A percentile compares a stretch with the other conserved stretches of the same genome.
Evolutionary conservation across 768 basidiomycete species (phyloP).

Genomic region (Collybiopsis luxurians): DNA sequence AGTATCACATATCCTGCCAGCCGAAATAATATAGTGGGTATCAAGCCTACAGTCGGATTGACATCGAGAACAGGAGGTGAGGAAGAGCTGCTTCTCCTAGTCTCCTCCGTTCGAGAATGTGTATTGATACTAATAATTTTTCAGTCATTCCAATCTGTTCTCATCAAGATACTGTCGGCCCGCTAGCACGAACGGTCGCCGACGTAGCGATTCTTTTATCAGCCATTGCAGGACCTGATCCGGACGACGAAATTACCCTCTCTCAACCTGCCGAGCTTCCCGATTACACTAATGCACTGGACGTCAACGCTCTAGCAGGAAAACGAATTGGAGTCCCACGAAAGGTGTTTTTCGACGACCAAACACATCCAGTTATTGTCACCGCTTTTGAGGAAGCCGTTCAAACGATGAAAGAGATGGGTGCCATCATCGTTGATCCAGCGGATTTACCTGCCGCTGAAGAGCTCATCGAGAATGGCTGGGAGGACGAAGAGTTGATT

Average conservation of each 20-base stretch:
- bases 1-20: conserved; percentile 53
- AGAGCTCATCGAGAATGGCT: conserved; percentile 28
- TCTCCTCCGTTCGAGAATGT: too few species aligned
- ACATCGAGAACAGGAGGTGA: conserved; percentile 62
- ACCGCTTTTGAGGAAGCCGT: conserved; percentile 38
- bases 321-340: conserved; percentile 56
- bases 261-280: conserved; percentile 51
- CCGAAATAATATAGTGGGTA: conserved; percentile 54
- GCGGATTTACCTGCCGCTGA: conserved; percentile 39
- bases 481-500: conserved; percentile 21
- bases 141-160: conserved; percentile 55
- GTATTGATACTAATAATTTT: too few species aligned
- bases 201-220: conserved; percentile 56
- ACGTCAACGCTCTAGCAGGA: conserved; percentile 43
- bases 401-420: conserved; percentile 32
- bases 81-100: too few species aligned
- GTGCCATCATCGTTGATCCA: conserved; percentile 45
- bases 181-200: conserved; percentile 48
- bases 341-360: conserved; percentile 28
- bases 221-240: conserved; percentile 54
- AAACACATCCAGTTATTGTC: conserved; percentile 15
- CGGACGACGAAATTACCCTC: conserved; percentile 52
- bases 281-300: conserved; percentile 53
- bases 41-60: conserved; percentile 59
- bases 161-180: conserved; percentile 60